Base-by-base conservation (phyloP, 108 stramenopile genomes). In the Pseudonitzschia pungens region DNA sequence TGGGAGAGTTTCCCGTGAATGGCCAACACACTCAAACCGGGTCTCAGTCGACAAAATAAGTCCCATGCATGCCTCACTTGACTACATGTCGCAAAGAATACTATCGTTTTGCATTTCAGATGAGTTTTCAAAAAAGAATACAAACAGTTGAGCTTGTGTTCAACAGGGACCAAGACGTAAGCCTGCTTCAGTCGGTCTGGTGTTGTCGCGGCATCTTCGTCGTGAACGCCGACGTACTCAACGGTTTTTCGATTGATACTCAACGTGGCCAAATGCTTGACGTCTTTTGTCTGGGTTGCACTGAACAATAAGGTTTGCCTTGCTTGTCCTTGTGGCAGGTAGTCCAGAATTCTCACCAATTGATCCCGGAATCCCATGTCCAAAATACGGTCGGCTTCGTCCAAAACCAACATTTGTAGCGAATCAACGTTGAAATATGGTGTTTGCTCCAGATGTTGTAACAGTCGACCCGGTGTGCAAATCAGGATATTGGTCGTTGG, bases 1-100 rank as follows among this genome's bases (percentile, higher is more conserved):
- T 99, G 98, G 57, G 90, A 89, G 68, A 98, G 82, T 74, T 98
- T 98, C n/a, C 99, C 99, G 70, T 99, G 99, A n/a, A 99, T 83
- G 2, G 97, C 96, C 91, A 98, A 80, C 9, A 99, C 77, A 18
- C 98, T 96, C 29, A 96, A 77, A 43, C 99, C 99, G 6, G 99
- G 99, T 58, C 97, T 97, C 69, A 99, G 48, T 41, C 90, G 83
- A 75, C 97, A 93, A 36, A 99, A 94, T 40, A 94, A 59, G 58
- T 96, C 93, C 86, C 88, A 92, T 1, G 96, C 86, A 81, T 94
- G 97, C 24, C 97, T 88, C 8, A 97, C 98, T 84, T 99, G 99
- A 26, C 96, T 83, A 68, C 98, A 98, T 33, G 94, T 89, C 8
- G 96, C 92, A 71, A 99, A 82, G 79, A 99, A 99, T n/a, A 98